Percentiles rank a stretch among this genome's conserved stretches.
Conservation (phyloP, 2,329 filamentous ascomycete species). For the Coniochaeta prunicola region DNA sequence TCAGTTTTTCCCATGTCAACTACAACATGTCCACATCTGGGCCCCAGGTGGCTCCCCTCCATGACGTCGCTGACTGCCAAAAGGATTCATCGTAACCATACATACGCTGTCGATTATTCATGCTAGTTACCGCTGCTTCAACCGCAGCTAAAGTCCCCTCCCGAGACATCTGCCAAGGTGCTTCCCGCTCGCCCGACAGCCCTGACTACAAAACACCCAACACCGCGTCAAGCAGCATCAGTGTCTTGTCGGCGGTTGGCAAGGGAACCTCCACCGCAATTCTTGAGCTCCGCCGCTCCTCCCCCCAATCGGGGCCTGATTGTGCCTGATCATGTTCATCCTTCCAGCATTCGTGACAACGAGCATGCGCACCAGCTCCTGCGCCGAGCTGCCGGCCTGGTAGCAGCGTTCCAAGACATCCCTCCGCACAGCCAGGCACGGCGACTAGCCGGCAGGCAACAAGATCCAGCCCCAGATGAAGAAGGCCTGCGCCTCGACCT, state of each 20-base stretch:
- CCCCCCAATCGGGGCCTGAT: neutral
- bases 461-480: neutral
- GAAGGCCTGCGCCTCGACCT: neutral
- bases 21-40: neutral
- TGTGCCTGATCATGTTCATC: neutral
- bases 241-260: no score
- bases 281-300: neutral
- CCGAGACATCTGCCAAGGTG: neutral
- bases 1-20: neutral
- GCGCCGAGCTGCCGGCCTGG: neutral
- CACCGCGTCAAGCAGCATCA: neutral
- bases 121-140: neutral
- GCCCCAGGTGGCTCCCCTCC: neutral
- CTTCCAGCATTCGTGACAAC: neutral
- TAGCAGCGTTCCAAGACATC: neutral
- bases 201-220: neutral
- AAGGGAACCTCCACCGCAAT: neutral
- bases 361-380: neutral
- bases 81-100: neutral
- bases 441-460: neutral
- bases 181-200: neutral
- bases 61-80: neutral
- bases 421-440: neutral
- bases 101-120: neutral
- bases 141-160: neutral